Conservation (phyloP, 805 yeast species). For the Starmerella bombicola region DNA sequence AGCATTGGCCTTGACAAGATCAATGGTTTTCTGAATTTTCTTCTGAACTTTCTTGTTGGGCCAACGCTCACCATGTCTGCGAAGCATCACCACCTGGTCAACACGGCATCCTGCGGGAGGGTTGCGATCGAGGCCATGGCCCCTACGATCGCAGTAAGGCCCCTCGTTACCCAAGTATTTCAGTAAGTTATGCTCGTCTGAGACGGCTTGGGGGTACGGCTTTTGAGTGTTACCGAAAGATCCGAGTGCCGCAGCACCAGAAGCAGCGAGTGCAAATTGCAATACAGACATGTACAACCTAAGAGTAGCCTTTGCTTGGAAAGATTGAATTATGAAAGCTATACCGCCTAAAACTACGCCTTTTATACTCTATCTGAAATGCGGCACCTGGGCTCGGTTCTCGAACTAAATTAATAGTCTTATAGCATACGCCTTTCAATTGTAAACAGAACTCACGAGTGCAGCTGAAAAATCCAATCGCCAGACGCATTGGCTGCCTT, state of each 20-base stretch:
- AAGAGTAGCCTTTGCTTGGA: too few relatives aligned
- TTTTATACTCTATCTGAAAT: too few relatives aligned
- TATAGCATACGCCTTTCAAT: too few relatives aligned
- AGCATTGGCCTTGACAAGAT: constrained; percentile 7
- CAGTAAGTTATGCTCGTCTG: constrained; percentile 32
- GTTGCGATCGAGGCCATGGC: constrained; percentile 42
- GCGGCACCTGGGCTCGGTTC: too few relatives aligned
- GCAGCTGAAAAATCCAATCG: too few relatives aligned
- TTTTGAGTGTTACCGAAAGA: constrained; percentile 8
- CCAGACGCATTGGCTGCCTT: too few relatives aligned
- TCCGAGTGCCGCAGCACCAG: neutral
- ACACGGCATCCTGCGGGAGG: constrained; percentile 40
- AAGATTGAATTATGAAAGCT: too few relatives aligned
- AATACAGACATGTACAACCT: too few relatives aligned
- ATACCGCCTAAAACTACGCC: too few relatives aligned
- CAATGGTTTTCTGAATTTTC: constrained; percentile 10
- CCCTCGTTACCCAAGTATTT: constrained; percentile 18
- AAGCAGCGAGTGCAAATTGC: too few relatives aligned
- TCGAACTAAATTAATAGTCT: too few relatives aligned
- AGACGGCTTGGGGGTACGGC: constrained; percentile 23
- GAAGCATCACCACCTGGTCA: constrained; percentile 42
- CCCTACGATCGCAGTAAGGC: constrained; percentile 29
- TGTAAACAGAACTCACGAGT: too few relatives aligned
- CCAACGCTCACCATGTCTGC: constrained; percentile 51
- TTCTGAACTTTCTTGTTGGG: constrained; percentile 27